Base-by-base conservation (phyloP, 225 moss, liverwort and hornwort species). In the Sphagnum contortum region DNA sequence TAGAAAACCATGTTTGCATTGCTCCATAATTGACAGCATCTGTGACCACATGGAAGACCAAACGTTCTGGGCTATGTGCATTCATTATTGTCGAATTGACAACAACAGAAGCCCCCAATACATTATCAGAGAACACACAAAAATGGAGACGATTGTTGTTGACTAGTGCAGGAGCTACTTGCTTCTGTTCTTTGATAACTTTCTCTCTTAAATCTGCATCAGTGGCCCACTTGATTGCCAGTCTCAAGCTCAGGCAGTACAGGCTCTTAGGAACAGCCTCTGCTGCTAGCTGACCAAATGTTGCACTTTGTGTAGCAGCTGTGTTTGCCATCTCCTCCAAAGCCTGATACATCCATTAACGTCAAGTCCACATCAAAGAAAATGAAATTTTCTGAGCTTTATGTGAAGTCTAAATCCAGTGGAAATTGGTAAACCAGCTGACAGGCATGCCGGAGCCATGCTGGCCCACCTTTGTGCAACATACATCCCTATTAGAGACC, bases 11-110 rank as follows among this genome's bases (percentile, higher is more conserved):
- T 4, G 86, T 80, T 55, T 84, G 83, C 94, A 94, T 94, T 1
- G 86, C 71, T 63, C 87, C 89, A 54, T 81, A 80, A 63, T 86
- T 89, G 71, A 94, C 62, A 9, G 77, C 69, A 62, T 94, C 94
- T 0, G 94, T 94, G 44, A 94, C 94, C 0, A 94, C 77, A 69
- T 94, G 94, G 48, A 94, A 89, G 13, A 91, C 94, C 2, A 89
- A 83, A 14, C 58, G 70, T 58, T 84, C 84, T 3, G 94, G 86
- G 50, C 70, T 45, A 12, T 74, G 68, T 2, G 91, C 59, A 69
- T 84, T 94, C 64, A 73, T 59, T n/a, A 94, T 74, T 11, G 89
- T 89, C 0, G 94, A 94, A 55, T 89, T 94, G 51, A 94, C 70
- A 3, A 94, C 94, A 8, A 89, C 94, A 44, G 81, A 83, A n/a